Base-by-base conservation (phyloP, 495 filamentous ascomycete genomes). In the Aspergillus asperescens region DNA sequence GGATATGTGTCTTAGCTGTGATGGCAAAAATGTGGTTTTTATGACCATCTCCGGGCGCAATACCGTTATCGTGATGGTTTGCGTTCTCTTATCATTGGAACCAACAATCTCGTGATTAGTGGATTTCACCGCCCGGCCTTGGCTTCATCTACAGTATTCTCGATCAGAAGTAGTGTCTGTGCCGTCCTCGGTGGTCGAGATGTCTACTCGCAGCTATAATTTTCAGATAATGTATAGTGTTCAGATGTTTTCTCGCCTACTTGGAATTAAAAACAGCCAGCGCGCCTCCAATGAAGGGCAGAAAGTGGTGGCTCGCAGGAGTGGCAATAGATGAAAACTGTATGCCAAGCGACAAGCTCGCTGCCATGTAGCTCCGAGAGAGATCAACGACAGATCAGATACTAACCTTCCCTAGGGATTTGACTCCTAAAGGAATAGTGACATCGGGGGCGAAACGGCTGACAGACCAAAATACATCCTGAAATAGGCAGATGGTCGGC, bases 401-500 rank as follows among this genome's bases (percentile, higher is more conserved):
- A 38, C 35, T 51, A 37, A 48, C 52, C 38, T 39, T 42, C 45
- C 39, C 51, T 48, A 7, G 18, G 20, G 27, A 19, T 35, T 25
- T 34, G 22, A 55, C 29, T 13, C 44, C 50, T 50, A 25, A 54
- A 49, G 40, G 31, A 53, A 29, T 23, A 50, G 32, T 10, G 25
- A 51, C 1, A 34, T 8, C 16, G 27, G 37, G 24, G 38, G 46
- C 23, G 39, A 18, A 24, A 45, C 10, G 35, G 40, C 25, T 43
- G 48, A 41, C 25, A 19, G 34, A 24, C 49, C 54, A 61, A 57
- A 31, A 48, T 54, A 34, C 54, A 55, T 46, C 54, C 48, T 54
- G 37, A 54, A 53, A 45, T 27, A 35, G 48, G 39, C 29, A 48
- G 29, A 28, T 40, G 39, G 42, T 19, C 20, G 20, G 29, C 32